These are phyloP conservation scores for Triticum monococcum DNA, from an alignment of 176 grass and related monocot species.

Conservation along the genomic window DNA sequence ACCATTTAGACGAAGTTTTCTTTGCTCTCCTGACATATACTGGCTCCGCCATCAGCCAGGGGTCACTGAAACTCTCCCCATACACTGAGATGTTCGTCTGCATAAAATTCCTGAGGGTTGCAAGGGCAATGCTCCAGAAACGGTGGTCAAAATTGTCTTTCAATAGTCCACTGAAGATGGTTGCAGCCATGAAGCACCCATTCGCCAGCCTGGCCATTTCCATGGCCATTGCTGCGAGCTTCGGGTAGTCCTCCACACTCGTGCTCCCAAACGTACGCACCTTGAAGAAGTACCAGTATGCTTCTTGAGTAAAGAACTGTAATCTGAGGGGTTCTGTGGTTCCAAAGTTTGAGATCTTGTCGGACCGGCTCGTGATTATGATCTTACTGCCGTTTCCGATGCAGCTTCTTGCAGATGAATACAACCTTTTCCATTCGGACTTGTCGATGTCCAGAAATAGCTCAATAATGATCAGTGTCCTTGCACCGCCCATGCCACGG, in stretches of 20 bases:
- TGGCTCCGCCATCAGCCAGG: neutral
- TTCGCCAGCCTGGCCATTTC: neutral
- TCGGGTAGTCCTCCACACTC: neutral
- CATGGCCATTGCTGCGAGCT: neutral
- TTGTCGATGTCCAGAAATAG: no score
- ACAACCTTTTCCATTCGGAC: no score
- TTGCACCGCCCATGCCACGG: no score
- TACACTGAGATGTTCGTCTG: neutral
- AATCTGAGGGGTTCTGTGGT: neutral
- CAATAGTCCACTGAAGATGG: neutral
- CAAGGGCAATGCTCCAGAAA: neutral
- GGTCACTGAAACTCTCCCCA: neutral
- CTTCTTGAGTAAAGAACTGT: neutral
- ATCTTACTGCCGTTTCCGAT: no score
- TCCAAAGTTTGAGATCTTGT: no score
- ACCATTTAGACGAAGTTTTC: neutral
- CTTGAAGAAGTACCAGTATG: slow-evolving; percentile 26
- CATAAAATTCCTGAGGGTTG: neutral
- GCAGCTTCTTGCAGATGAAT: no score
- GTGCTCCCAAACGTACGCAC: slow-evolving; percentile 6
- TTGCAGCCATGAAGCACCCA: neutral
- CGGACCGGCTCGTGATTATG: no score
- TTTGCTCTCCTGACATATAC: neutral
- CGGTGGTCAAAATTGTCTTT: neutral
- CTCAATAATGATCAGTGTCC: no score